phyloP scores from a whole-genome alignment of 2,329 filamentous ascomycete species.

The Colletotrichum cereale region DNA sequence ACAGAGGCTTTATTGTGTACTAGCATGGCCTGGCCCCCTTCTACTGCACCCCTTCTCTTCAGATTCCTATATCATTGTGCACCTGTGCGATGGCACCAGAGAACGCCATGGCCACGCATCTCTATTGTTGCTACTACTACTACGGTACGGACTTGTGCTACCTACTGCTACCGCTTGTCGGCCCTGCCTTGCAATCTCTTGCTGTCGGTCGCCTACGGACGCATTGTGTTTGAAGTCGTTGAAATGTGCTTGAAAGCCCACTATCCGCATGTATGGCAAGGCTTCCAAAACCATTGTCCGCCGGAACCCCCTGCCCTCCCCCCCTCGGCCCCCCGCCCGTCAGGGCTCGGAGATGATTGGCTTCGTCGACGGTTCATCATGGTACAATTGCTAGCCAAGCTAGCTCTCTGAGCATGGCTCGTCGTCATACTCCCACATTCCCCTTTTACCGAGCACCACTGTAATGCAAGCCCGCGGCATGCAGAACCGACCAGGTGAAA shows the following conservation, averaged over 20 bases:
- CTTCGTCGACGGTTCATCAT: not conserved
- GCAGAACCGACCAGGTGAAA: slow-evolving; percentile 17
- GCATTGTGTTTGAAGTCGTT: not conserved
- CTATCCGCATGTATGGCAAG: not conserved
- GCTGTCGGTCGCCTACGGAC: not conserved
- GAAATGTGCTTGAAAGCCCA: not conserved
- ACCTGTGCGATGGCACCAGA: not conserved
- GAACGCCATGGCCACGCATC: not conserved
- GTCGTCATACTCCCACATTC: not conserved
- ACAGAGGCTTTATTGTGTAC: not conserved
- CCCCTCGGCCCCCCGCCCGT: not conserved
- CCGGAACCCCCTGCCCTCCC: not conserved
- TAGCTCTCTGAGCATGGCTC: not conserved
- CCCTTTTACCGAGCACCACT: not conserved
- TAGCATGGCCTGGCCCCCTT: not conserved
- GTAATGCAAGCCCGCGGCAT: slow-evolving; percentile 3
- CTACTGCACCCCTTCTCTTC: not conserved
- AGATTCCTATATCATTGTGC: not conserved
- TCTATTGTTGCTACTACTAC: too few relatives aligned
- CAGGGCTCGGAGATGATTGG: slow-evolving; percentile 16
- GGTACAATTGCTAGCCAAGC: not conserved
- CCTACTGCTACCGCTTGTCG: slow-evolving; percentile 1
- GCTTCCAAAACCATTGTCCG: slow-evolving; percentile 4
- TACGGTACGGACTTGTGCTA: too few relatives aligned
- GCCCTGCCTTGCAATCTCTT: slow-evolving; percentile 8